Evolutionary conservation across 139 green algal genomes (phyloP), one percentile per base, ranked within the genome.

Genomic region (Closterium sp.): DNA sequence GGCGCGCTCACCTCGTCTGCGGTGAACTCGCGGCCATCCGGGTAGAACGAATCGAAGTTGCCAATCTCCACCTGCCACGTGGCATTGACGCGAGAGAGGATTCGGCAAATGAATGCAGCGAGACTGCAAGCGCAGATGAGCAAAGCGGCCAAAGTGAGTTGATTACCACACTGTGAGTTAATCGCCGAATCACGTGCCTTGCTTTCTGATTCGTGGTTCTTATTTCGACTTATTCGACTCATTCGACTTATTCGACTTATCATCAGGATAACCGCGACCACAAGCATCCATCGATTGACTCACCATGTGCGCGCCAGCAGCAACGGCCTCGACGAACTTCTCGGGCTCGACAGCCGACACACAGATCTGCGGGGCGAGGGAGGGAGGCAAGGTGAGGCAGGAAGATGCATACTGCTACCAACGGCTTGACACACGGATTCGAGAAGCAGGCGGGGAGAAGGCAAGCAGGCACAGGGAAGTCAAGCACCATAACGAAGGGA

Each of bases 11-110:
- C 91, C 88, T 95, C 91, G 19, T 94, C 91, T 32, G 92, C 92
- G 7, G 87, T 76, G 90, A 94, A 94, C 21, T 55, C 90, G 16
- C 84, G 88, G 66, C 92, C 92, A 12, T 94, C 92, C 3, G 35
- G 31, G 16, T 94, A 94, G 83, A 94, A 94, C 16, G 33, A 83
- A 33, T 94, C 92, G 43, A 89, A 94, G 88, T 94, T 94, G 31
- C 92, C 92, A 87, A 94, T 95, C 43, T 94, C 92, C 9, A 93
- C 30, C 91, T 93, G 91, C 33, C 33, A 91, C 85, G 86, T 43
- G 86, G 7, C 30, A 89, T 81, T 12, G 16, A 85, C 16, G 25
- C 10, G 36, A 64, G n/a, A 32, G 33, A 88, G 33, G 33, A 88
- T 85, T n/a, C 25, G 28, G n/a, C n/a, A 25, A 76, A 83, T 84